Base-by-base conservation (phyloP, 2,329 filamentous ascomycete genomes). In the Stagonosporopsis vannaccii region DNA sequence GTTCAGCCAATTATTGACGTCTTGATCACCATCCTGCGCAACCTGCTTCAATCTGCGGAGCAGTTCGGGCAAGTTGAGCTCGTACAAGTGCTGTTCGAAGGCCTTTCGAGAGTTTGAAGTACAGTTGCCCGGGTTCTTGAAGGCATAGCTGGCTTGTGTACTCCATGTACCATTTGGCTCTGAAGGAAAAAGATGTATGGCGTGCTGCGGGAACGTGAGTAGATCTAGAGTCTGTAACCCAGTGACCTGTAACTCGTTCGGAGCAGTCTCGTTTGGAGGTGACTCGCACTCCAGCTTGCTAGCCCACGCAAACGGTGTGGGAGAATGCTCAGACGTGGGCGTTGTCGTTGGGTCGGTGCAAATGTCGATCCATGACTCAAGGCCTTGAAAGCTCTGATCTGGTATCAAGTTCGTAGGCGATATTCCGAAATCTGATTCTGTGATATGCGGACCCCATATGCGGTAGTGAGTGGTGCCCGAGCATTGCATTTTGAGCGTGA, bases 151-250 rank as follows among this genome's bases (percentile, higher is more conserved):
- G 4, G 30, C 22, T 15, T 42, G 43, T 4, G 50, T 37, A 9
- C 37, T 44, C 50, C 41, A 56, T 9, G 49, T 63, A 4, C 62
- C 60, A 19, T 63, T 65, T 12, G 22, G 37, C 12, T 58, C 48
- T 6, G 47, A 60, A 9, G 56, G 62, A 3, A 63, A 49, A 7
- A 60, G 33, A 37, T 61, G 37, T 1, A 37, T 20, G 12, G 46
- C 40, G 11, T 59, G 23, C 1, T 25, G 8, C 0, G 60, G 56
- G 30, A 66, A 66, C 11, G 58, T 51, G n/a, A 37, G 25, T n/a
- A 48, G 50, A 12, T 59, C 59, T 12, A 59, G 43, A 6, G 8
- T 6, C 20, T 51, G 22, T 36, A 22, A 39, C 2, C 45, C 44
- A 19, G 13, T 23, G 2, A 6, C 13, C 13, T 23, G 4, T 26